A percentile compares a stretch with the other conserved stretches of the same genome.
These are phyloP conservation scores for Omphalotus olearius DNA, from an alignment of 1,284 basidiomycete genomes.

Conservation along the genomic window DNA sequence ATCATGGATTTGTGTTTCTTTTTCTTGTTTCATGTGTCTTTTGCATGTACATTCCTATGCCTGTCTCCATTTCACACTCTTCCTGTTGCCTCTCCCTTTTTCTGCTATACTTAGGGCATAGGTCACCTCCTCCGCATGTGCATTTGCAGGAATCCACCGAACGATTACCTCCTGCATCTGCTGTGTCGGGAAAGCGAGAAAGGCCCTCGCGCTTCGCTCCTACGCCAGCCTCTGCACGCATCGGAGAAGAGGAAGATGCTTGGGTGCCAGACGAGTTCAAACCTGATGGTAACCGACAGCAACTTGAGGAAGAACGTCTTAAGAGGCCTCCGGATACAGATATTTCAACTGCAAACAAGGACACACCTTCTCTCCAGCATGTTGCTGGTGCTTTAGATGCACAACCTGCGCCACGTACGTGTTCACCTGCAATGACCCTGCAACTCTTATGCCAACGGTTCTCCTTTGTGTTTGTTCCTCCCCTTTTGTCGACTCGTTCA, in stretches of 20 bases:
- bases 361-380: background rate
- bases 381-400: background rate
- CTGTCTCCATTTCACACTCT: constrained; percentile 8
- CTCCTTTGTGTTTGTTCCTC: constrained; percentile 1
- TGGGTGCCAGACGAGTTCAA: constrained; percentile 11
- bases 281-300: background rate
- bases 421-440: background rate
- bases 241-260: constrained; percentile 1
- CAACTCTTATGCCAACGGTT: background rate
- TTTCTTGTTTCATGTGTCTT: constrained; percentile 20
- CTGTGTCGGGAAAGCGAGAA: constrained; percentile 1
- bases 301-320: too few species aligned
- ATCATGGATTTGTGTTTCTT: constrained; percentile 39
- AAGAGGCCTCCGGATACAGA: background rate
- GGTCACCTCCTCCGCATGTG: constrained; percentile 9
- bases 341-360: background rate
- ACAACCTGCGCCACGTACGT: constrained; percentile 3
- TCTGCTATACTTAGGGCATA: constrained; percentile 7
- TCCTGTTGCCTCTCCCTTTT: constrained; percentile 7
- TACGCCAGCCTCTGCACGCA: background rate
- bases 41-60: constrained; percentile 28
- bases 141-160: constrained; percentile 1
- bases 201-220: constrained; percentile 12
- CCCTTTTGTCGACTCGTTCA: background rate
- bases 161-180: background rate